A percentile compares a stretch with the other conserved stretches of the same genome.
phyloP scores from a whole-genome alignment of 139 green algal species.

The Nannochloris sp. region DNA sequence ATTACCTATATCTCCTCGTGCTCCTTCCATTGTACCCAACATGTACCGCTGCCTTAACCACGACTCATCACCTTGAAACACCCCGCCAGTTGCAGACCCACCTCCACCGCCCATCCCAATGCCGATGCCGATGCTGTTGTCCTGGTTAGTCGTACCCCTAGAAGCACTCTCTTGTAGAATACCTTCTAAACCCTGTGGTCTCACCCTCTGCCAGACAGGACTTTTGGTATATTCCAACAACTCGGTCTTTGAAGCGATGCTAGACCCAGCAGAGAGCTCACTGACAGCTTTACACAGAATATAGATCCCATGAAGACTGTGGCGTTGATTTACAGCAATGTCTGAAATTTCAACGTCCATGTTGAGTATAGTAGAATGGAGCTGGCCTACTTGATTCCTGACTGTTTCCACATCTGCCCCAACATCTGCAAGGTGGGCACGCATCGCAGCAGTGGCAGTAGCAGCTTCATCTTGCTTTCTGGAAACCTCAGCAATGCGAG shows the following conservation, averaged over 20 bases:
- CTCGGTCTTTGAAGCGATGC: background rate
- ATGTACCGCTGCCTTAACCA: too few relatives aligned
- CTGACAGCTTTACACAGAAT: conserved; percentile 36
- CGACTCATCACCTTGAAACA: too few relatives aligned
- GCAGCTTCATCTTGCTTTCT: conserved; percentile 28
- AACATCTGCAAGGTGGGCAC: conserved; percentile 20
- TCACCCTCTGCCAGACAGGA: background rate
- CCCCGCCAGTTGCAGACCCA: too few relatives aligned
- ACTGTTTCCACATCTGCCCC: conserved; percentile 27
- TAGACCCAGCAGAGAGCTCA: conserved; percentile 3
- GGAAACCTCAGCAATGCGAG: conserved; percentile 18
- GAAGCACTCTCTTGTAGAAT: too few relatives aligned
- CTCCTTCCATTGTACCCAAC: too few relatives aligned
- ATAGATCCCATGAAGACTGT: conserved; percentile 42
- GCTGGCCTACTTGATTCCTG: conserved; percentile 18
- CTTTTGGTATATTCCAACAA: background rate
- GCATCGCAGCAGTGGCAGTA: conserved; percentile 20
- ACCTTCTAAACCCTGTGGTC: too few relatives aligned
- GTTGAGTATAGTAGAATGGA: conserved; percentile 12
- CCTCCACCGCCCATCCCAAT: too few relatives aligned
- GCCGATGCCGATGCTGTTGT: background rate
- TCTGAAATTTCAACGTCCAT: conserved; percentile 26
- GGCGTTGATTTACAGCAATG: conserved; percentile 25
- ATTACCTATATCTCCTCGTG: too few relatives aligned
- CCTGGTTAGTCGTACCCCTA: background rate